Percentiles rank a stretch among this genome's conserved stretches.
Conservation (phyloP, 2,329 filamentous ascomycete genomes). For the Nemania serpens region DNA sequence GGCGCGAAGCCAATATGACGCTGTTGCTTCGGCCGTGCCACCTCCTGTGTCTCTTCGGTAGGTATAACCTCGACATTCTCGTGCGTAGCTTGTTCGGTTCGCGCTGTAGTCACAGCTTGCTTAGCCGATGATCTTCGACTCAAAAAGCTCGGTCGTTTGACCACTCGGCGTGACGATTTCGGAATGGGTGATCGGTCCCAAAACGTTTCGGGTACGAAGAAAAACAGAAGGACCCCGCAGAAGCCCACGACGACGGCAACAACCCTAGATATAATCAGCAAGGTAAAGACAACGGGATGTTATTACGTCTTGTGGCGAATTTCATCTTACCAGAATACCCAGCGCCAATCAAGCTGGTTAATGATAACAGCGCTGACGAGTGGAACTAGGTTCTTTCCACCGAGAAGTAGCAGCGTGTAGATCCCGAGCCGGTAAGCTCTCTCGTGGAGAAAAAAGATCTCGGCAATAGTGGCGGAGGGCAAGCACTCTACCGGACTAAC, state of each 20-base stretch:
- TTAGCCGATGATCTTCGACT: constrained; percentile 53
- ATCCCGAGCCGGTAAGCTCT: constrained; percentile 87
- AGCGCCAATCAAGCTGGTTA: constrained; percentile 77
- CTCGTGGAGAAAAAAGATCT: constrained; percentile 96
- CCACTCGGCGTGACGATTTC: constrained; percentile 43
- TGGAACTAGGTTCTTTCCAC: constrained; percentile 89
- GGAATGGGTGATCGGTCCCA: constrained; percentile 80
- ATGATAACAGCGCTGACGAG: constrained; percentile 87
- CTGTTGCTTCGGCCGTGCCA: constrained; percentile 26
- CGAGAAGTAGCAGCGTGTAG: constrained; percentile 85
- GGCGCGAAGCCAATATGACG: constrained; percentile 64
- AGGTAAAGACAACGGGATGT: constrained; percentile 11
- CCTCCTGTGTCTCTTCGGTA: constrained; percentile 18
- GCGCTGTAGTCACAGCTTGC: constrained; percentile 26
- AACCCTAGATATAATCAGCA: constrained; percentile 58
- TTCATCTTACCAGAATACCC: constrained; percentile 77
- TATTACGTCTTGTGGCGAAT: not conserved
- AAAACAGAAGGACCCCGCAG: constrained; percentile 73
- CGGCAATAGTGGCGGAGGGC: constrained; percentile 90
- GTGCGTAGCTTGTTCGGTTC: not conserved
- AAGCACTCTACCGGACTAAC: constrained; percentile 91
- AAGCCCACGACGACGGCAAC: constrained; percentile 79
- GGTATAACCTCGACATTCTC: constrained; percentile 18
- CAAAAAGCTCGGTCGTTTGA: constrained; percentile 52
- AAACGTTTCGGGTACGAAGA: constrained; percentile 94